Conservation (phyloP, 2,329 filamentous ascomycete genomes). For the Exophiala oligosperma region DNA sequence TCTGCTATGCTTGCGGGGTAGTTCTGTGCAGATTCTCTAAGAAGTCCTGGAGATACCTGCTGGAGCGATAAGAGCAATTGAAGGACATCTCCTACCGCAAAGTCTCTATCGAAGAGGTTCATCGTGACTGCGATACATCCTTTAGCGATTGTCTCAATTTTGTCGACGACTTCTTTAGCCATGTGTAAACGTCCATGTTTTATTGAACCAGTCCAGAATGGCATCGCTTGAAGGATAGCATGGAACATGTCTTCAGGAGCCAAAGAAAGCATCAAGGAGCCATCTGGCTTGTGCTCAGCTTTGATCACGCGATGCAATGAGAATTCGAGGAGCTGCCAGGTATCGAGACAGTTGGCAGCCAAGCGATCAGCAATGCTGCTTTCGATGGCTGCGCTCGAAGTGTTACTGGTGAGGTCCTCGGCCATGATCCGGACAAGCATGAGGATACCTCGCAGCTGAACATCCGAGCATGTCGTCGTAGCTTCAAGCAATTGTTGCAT, state of each 20-base stretch:
- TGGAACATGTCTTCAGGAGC: slow-evolving; percentile 6
- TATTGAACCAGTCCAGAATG: slow-evolving; percentile 19
- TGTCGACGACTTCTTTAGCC: slow-evolving; percentile 1
- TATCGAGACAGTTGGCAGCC: slow-evolving; percentile 20
- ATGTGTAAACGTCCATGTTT: not conserved
- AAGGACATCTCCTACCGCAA: slow-evolving; percentile 12
- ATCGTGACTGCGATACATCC: slow-evolving; percentile 7
- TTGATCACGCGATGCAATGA: not conserved
- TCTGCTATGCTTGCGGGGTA: slow-evolving; percentile 16
- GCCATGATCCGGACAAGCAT: slow-evolving; percentile 37
- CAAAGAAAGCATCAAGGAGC: not conserved
- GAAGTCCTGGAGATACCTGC: slow-evolving; percentile 16
- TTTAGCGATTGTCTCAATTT: slow-evolving; percentile 4
- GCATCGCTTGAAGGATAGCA: slow-evolving; percentile 12
- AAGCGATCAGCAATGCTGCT: slow-evolving; percentile 12
- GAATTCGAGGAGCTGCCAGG: slow-evolving; percentile 22
- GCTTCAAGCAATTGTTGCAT: slow-evolving; percentile 35
- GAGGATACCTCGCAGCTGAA: slow-evolving; percentile 21
- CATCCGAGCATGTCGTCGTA: slow-evolving; percentile 7
- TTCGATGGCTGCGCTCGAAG: slow-evolving; percentile 9
- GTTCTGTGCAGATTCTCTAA: slow-evolving; percentile 14
- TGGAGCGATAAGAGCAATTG: slow-evolving; percentile 22
- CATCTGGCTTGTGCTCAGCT: not conserved
- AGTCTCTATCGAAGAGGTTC: slow-evolving; percentile 5
- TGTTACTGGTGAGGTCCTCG: slow-evolving; percentile 32